phyloP scores from a whole-genome alignment of 208 protist species.

The Leishmania tarentolae region DNA sequence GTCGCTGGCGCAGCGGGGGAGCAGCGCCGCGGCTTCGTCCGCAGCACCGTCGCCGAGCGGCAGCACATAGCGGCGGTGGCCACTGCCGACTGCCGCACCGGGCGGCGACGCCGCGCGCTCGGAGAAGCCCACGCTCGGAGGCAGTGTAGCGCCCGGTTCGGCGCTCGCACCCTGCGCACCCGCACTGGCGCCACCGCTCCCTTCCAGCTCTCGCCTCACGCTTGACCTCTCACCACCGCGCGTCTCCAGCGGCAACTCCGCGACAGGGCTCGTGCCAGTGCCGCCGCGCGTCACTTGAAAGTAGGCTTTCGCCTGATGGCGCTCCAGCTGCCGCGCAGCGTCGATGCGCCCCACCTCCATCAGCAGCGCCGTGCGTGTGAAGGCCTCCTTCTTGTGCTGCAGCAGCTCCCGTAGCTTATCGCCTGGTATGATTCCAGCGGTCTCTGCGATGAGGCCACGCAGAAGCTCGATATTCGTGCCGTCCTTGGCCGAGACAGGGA shows the following conservation, averaged over 20 bases:
- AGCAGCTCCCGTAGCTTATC: constrained; percentile 78
- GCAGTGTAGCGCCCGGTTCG: neutral
- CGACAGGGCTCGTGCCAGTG: neutral
- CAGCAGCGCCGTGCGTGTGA: constrained; percentile 54
- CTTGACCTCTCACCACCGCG: too few species aligned
- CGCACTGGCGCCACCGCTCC: neutral
- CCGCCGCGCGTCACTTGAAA: constrained; percentile 30
- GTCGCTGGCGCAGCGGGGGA: neutral
- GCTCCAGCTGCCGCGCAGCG: constrained; percentile 46
- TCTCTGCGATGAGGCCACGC: constrained; percentile 85
- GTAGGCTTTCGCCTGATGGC: constrained; percentile 40
- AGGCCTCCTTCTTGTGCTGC: constrained; percentile 43
- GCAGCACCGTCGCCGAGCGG: neutral
- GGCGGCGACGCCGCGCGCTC: neutral
- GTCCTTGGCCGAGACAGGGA: constrained; percentile 82
- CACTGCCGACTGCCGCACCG: neutral
- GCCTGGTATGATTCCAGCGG: constrained; percentile 85
- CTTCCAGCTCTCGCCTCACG: neutral
- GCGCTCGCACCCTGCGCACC: neutral
- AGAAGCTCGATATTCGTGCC: constrained; percentile 87
- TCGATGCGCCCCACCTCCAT: constrained; percentile 60
- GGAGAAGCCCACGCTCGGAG: neutral
- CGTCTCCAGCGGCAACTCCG: neutral
- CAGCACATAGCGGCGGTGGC: constrained; percentile 11
- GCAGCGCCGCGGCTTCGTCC: neutral